Percentiles rank a stretch among this genome's conserved stretches.
phyloP scores from a whole-genome alignment of 768 basidiomycete genomes.

The Suillus luteus region DNA sequence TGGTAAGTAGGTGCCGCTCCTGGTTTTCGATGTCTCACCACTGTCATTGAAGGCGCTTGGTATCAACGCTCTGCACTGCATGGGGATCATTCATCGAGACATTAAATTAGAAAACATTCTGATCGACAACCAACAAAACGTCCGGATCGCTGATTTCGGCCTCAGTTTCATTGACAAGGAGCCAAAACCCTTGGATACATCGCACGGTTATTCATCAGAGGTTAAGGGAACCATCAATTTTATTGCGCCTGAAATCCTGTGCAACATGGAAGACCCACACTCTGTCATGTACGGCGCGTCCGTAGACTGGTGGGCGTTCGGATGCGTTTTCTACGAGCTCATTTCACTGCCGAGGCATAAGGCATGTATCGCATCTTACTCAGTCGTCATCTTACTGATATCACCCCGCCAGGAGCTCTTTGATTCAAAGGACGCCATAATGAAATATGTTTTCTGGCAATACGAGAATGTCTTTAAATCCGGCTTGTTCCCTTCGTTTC shows the following conservation, averaged over 20 bases:
- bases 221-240: slow-evolving; percentile 39
- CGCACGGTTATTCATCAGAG: slow-evolving; percentile 25
- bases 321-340: slow-evolving; percentile 43
- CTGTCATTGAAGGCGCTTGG: slow-evolving; percentile 38
- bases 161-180: slow-evolving; percentile 28
- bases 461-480: background rate
- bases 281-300: slow-evolving; percentile 30
- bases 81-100: slow-evolving; percentile 69
- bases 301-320: slow-evolving; percentile 46
- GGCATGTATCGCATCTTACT: slow-evolving; percentile 20
- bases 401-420: slow-evolving; percentile 34
- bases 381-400: slow-evolving; percentile 1
- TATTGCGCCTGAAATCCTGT: slow-evolving; percentile 44
- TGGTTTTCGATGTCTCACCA: background rate
- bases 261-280: slow-evolving; percentile 21
- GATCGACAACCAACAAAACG: slow-evolving; percentile 44
- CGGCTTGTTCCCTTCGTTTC: slow-evolving; percentile 26
- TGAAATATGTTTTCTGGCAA: slow-evolving; percentile 26
- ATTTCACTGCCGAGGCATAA: slow-evolving; percentile 26
- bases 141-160: slow-evolving; percentile 46
- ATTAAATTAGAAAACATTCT: slow-evolving; percentile 73
- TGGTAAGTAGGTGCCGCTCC: slow-evolving; percentile 27
- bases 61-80: slow-evolving; percentile 48
- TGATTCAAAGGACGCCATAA: slow-evolving; percentile 22
- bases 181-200: slow-evolving; percentile 16